phyloP scores from a whole-genome alignment of 2,329 filamentous ascomycete genomes.

The Cladophialophora carrionii region DNA sequence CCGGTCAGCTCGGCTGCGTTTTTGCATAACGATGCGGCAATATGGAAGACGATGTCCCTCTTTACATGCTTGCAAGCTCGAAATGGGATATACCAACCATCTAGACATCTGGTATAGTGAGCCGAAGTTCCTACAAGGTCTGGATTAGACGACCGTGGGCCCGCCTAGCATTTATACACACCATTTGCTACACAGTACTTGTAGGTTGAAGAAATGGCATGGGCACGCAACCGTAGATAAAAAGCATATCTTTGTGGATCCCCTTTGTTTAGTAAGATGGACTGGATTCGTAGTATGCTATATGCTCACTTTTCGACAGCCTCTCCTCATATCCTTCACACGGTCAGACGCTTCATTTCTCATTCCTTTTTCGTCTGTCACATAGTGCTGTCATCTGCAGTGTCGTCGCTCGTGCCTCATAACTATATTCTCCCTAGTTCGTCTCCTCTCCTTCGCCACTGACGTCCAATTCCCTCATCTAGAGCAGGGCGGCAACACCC shows the following conservation, averaged over 20 bases:
- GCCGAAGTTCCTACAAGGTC: not conserved
- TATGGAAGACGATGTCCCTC: not conserved
- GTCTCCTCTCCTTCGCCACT: not conserved
- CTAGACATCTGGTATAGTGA: not conserved
- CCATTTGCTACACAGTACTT: not conserved
- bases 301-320: not conserved
- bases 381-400: not conserved
- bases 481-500: constrained; percentile 31
- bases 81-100: not conserved
- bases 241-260: not conserved
- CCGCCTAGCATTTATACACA: not conserved
- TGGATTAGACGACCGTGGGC: not conserved
- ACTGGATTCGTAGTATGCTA: not conserved
- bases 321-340: not conserved
- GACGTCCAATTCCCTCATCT: not conserved
- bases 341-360: not conserved
- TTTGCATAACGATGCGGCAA: too few relatives aligned
- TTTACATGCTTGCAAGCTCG: not conserved
- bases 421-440: not conserved
- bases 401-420: not conserved
- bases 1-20: too few relatives aligned
- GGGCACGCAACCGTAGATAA: not conserved
- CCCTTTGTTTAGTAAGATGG: not conserved
- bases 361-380: not conserved
- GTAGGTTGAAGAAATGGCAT: not conserved